These are phyloP conservation scores for Calycina herbarum DNA, from an alignment of 2,329 filamentous ascomycete genomes.

Conservation along the genomic window DNA sequence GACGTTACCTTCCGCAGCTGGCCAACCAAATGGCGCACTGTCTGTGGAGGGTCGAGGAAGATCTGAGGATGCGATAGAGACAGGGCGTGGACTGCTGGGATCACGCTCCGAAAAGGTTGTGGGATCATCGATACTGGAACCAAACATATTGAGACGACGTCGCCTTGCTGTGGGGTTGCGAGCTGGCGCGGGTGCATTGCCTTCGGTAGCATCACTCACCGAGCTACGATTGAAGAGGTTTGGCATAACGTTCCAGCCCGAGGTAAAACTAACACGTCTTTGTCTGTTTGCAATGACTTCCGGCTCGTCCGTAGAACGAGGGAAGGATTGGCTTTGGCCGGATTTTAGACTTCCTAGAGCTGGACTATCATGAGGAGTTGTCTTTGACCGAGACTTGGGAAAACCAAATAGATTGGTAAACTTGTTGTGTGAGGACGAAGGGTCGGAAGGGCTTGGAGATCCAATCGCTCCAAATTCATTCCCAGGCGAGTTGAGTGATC, in stretches of 20 bases:
- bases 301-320: conserved; percentile 57
- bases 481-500: conserved; percentile 32
- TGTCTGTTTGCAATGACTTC: conserved; percentile 51
- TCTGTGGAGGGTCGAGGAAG: conserved; percentile 78
- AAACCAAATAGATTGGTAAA: conserved; percentile 58
- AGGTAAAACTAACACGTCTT: conserved; percentile 57
- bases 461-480: conserved; percentile 35
- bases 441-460: conserved; percentile 34
- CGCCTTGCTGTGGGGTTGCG: conserved; percentile 30
- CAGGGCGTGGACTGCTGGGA: conserved; percentile 61
- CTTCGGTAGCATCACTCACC: conserved; percentile 29
- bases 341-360: conserved; percentile 68
- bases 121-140: conserved; percentile 48
- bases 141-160: conserved; percentile 46
- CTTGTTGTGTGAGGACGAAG: conserved; percentile 42
- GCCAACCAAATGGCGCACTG: conserved; percentile 72
- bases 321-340: conserved; percentile 76
- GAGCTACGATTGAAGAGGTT: conserved; percentile 40
- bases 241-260: conserved; percentile 51
- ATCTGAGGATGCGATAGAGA: conserved; percentile 68
- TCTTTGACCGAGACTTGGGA: conserved; percentile 62
- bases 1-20: conserved; percentile 45
- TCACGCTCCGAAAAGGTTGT: conserved; percentile 53
- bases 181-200: conserved; percentile 37
- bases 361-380: conserved; percentile 59